Conservation (phyloP, 2,329 filamentous ascomycete genomes). For the Meredithiella fracta region DNA sequence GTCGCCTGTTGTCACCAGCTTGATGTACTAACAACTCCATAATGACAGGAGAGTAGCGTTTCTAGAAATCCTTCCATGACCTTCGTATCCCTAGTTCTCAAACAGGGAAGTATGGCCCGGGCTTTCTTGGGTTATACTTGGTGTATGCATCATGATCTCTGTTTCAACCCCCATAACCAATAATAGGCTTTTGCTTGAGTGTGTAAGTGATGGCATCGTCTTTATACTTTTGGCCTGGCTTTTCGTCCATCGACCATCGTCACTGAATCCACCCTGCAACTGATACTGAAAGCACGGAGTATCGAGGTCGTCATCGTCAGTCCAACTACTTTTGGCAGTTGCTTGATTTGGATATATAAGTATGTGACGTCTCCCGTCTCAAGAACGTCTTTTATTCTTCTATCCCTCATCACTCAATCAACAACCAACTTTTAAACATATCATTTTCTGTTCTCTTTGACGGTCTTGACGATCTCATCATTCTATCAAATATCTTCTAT, state of each 20-base stretch:
- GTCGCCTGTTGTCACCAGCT: neutral
- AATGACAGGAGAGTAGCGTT: neutral
- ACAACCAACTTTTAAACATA: neutral
- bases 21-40: neutral
- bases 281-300: neutral
- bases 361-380: neutral
- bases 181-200: neutral
- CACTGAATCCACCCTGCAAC: constrained; percentile 1
- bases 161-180: constrained; percentile 1
- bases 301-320: constrained; percentile 7
- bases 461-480: constrained; percentile 1
- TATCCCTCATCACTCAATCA: constrained; percentile 4
- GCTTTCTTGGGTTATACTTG: constrained; percentile 1
- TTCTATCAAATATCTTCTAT: neutral
- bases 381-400: neutral
- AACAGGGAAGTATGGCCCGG: neutral
- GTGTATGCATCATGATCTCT: constrained; percentile 6
- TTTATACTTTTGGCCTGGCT: neutral
- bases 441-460: neutral
- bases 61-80: neutral
- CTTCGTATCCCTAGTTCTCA: neutral
- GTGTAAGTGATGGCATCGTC: constrained; percentile 6
- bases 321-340: constrained; percentile 1
- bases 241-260: constrained; percentile 4
- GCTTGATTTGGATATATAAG: constrained; percentile 11